A percentile compares a stretch with the other conserved stretches of the same genome.
Evolutionary conservation across 345 rosid genomes (phyloP).

Genomic region (Eucalyptus sp.): DNA sequence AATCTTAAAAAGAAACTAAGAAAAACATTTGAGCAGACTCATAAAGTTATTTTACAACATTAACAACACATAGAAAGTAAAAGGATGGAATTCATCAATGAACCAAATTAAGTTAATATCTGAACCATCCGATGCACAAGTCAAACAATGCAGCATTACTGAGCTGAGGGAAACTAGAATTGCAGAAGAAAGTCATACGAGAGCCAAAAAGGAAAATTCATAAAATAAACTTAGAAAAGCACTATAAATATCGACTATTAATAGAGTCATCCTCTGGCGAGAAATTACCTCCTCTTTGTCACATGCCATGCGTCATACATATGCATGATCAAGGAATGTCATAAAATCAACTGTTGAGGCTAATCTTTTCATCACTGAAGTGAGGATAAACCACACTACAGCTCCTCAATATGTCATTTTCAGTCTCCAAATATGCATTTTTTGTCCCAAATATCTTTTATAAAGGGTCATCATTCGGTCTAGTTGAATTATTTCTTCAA

Average conservation of each 20-base stretch:
- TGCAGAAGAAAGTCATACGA: neutral
- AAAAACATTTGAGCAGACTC: neutral
- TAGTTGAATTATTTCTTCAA: neutral
- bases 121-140: neutral
- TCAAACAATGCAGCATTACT: neutral
- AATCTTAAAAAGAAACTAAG: neutral
- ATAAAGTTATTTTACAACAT: neutral
- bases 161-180: neutral
- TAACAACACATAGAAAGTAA: neutral
- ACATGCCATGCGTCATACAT: neutral
- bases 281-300: neutral
- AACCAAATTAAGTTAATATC: neutral
- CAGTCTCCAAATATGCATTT: neutral
- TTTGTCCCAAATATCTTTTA: neutral
- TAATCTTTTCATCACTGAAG: neutral
- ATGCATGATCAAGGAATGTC: neutral
- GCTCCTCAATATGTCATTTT: neutral
- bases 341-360: neutral
- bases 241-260: neutral
- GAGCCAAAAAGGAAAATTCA: neutral
- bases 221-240: neutral
- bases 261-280: neutral
- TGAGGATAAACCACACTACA: neutral
- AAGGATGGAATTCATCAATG: neutral
- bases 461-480: neutral